Percentiles rank a stretch among this genome's conserved stretches.
Evolutionary conservation across 1,139 yeast genomes (phyloP).

Genomic region (Blastobotrys apis): DNA sequence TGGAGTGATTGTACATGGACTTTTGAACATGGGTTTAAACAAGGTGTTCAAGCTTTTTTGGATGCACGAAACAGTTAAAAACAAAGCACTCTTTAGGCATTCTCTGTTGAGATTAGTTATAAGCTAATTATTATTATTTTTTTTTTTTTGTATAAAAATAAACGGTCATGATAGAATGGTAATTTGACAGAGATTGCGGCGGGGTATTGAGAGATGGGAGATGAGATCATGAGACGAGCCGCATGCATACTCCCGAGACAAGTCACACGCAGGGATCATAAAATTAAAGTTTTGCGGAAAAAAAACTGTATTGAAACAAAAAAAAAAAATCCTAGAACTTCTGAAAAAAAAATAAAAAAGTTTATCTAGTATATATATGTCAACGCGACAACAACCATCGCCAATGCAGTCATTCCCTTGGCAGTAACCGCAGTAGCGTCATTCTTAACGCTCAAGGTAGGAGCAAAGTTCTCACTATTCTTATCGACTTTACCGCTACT

Average conservation of each 20-base stretch:
- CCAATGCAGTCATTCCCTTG: not conserved
- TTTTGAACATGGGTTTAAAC: slow-evolving; percentile 78
- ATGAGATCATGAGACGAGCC: too few species aligned
- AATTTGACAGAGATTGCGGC: too few species aligned
- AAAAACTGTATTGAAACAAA: too few species aligned
- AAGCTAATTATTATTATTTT: too few species aligned
- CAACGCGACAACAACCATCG: slow-evolving; percentile 1
- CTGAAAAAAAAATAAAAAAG: not conserved
- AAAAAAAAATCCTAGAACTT: not conserved
- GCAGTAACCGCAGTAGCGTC: not conserved
- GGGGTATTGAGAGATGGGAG: too few species aligned
- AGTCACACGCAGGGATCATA: too few species aligned
- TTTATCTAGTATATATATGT: not conserved
- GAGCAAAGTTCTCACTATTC: slow-evolving; percentile 19
- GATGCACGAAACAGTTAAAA: slow-evolving; percentile 14
- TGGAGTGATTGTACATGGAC: slow-evolving; percentile 65
- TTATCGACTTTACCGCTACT: slow-evolving; percentile 18
- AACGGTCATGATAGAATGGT: too few species aligned
- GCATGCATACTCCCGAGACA: too few species aligned
- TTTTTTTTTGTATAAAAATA: too few species aligned
- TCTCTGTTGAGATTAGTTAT: too few species aligned
- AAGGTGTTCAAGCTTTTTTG: slow-evolving; percentile 44
- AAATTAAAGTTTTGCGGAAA: too few species aligned
- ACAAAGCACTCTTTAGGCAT: too few species aligned
- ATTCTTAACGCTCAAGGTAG: slow-evolving; percentile 15